A percentile compares a stretch with the other conserved stretches of the same genome.
Evolutionary conservation across 208 protist species (phyloP).

Genomic region (Borovskyia barvae): DNA sequence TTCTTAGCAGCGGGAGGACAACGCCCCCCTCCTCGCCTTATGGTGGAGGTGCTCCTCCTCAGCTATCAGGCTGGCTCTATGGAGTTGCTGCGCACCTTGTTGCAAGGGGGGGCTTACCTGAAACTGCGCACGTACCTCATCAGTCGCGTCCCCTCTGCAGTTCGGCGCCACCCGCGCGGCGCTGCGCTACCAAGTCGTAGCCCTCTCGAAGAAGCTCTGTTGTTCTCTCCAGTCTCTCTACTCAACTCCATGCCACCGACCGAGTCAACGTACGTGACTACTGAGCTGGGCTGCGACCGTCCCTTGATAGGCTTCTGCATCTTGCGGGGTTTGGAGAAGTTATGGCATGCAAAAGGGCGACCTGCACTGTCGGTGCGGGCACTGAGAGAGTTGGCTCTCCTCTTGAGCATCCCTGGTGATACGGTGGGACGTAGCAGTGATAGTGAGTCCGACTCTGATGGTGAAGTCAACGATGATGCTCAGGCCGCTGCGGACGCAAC

Average conservation of each 20-base stretch:
- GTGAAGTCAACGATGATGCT: not conserved
- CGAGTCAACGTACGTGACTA: constrained; percentile 64
- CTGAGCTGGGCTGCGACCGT: constrained; percentile 66
- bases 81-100: constrained; percentile 24
- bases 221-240: constrained; percentile 37
- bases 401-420: not conserved
- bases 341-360: constrained; percentile 1
- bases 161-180: constrained; percentile 9
- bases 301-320: constrained; percentile 62
- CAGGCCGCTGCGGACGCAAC: not conserved
- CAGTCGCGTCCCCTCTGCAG: constrained; percentile 26
- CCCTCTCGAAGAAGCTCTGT: constrained; percentile 41
- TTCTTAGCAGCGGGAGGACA: not conserved
- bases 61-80: constrained; percentile 48
- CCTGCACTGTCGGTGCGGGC: not conserved
- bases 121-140: constrained; percentile 41
- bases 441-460: not conserved
- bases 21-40: constrained; percentile 10
- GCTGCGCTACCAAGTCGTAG: constrained; percentile 8
- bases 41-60: constrained; percentile 41
- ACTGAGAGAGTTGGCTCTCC: constrained; percentile 4
- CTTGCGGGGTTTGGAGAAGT: constrained; percentile 29
- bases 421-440: not conserved
- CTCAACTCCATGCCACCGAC: constrained; percentile 33
- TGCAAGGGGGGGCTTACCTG: constrained; percentile 33